Percentiles rank a stretch among this genome's conserved stretches.
phyloP scores from a whole-genome alignment of 352 stramenopile genomes.

The Globisporangium mamillatum region DNA sequence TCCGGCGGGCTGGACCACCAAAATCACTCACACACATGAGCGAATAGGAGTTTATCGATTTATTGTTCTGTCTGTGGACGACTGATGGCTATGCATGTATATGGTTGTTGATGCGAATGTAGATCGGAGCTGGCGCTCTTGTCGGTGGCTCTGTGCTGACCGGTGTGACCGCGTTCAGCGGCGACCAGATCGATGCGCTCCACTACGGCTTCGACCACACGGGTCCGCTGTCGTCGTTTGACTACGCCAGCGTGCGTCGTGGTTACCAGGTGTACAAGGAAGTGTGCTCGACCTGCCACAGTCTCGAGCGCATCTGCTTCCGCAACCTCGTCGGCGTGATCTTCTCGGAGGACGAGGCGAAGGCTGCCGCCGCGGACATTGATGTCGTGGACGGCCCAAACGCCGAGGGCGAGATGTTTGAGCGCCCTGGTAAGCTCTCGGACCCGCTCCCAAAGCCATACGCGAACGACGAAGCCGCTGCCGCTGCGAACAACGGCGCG shows the following conservation, averaged over 20 bases:
- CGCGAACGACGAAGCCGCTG: slow-evolving; percentile 96
- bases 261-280: slow-evolving; percentile 99
- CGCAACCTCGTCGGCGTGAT: slow-evolving; percentile 97
- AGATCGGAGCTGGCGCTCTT: slow-evolving; percentile 68
- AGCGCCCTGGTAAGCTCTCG: slow-evolving; percentile 96
- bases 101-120: not conserved
- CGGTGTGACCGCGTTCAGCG: slow-evolving; percentile 77
- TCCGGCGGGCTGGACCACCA: slow-evolving; percentile 55
- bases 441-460: slow-evolving; percentile 96
- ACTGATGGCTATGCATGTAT: not conserved
- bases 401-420: slow-evolving; percentile 99
- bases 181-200: slow-evolving; percentile 84
- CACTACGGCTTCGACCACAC: slow-evolving; percentile 90
- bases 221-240: slow-evolving; percentile 83
- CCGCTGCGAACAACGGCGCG: slow-evolving; percentile 96
- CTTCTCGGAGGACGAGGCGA: slow-evolving; percentile 92
- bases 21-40: slow-evolving; percentile 30
- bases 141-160: slow-evolving; percentile 77
- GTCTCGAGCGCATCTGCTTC: slow-evolving; percentile 96
- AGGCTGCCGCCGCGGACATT: slow-evolving; percentile 91
- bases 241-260: slow-evolving; percentile 93
- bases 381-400: slow-evolving; percentile 97
- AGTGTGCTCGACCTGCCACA: slow-evolving; percentile 98
- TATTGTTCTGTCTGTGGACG: slow-evolving; percentile 17
- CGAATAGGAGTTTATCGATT: not conserved